phyloP scores from a whole-genome alignment of 306 rosid species.

The Gastrolobium villosum region DNA sequence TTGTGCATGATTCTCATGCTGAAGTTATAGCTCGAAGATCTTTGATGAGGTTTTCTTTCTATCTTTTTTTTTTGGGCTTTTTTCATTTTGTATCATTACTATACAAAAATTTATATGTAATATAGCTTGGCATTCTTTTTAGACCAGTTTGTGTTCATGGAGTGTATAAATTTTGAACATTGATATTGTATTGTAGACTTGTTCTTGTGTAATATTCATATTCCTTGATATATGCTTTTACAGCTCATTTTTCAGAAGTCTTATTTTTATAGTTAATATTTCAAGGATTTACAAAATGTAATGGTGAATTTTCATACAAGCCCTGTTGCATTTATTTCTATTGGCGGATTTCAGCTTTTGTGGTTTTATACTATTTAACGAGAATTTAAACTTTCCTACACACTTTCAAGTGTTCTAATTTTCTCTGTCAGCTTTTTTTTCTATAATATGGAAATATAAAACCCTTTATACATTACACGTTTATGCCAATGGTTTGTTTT shows the following conservation, averaged over 20 bases:
- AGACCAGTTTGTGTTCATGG: background rate
- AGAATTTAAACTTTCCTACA: no score
- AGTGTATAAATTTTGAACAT: constrained; percentile 6
- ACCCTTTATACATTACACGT: no score
- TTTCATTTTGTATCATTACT: background rate
- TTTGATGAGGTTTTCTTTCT: constrained; percentile 69
- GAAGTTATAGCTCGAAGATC: constrained; percentile 87
- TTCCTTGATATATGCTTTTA: constrained; percentile 5
- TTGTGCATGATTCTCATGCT: constrained; percentile 92
- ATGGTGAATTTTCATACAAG: no score
- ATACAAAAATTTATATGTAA: background rate
- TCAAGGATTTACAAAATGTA: no score
- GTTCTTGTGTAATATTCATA: background rate
- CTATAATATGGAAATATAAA: no score
- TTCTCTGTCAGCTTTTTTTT: no score
- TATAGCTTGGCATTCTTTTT: background rate
- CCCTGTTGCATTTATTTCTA: no score
- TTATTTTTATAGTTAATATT: no score
- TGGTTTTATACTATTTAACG: no score
- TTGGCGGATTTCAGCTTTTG: no score
- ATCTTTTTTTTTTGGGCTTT: background rate
- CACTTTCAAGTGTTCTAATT: no score
- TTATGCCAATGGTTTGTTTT: no score
- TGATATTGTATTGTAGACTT: constrained; percentile 8
- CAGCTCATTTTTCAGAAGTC: background rate